Conservation (phyloP, 768 basidiomycete species). For the Suillus occidentalis region DNA sequence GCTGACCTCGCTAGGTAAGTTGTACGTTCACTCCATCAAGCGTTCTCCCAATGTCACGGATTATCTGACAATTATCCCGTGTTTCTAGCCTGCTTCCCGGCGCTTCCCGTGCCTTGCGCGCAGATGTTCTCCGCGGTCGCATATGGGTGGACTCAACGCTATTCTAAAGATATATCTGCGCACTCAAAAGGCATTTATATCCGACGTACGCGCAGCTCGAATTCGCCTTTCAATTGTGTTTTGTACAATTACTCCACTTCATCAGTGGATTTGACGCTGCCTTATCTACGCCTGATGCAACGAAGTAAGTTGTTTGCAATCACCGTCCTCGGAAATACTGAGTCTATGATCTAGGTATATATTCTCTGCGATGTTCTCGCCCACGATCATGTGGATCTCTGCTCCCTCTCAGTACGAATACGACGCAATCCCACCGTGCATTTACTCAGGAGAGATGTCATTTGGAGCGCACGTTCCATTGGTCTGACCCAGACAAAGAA, state of each 20-base stretch:
- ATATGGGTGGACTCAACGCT: conserved; percentile 45
- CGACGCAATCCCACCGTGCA: conserved; percentile 9
- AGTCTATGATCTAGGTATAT: conserved; percentile 57
- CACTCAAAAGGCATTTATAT: conserved; percentile 20
- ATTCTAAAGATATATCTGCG: conserved; percentile 24
- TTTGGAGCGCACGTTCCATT: conserved; percentile 56
- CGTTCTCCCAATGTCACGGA: neutral
- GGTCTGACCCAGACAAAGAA: conserved; percentile 43
- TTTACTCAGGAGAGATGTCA: conserved; percentile 74
- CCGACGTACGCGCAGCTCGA: conserved; percentile 11
- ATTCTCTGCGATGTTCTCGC: conserved; percentile 95
- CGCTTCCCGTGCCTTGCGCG: no score
- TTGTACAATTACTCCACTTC: conserved; percentile 37
- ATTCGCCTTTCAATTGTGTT: conserved; percentile 24
- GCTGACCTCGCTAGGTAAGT: conserved; percentile 59
- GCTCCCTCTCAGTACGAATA: conserved; percentile 17
- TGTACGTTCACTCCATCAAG: neutral
- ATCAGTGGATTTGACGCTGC: conserved; percentile 38
- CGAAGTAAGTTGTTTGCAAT: conserved; percentile 54
- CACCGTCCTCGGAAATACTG: conserved; percentile 6
- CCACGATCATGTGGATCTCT: conserved; percentile 76
- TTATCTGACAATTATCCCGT: conserved; percentile 9
- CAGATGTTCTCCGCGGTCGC: no score
- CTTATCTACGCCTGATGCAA: conserved; percentile 66
- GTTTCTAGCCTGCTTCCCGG: conserved; percentile 21